A percentile compares a stretch with the other conserved stretches of the same genome.
phyloP scores from a whole-genome alignment of 768 basidiomycete genomes.

The Pholiota conissans region DNA sequence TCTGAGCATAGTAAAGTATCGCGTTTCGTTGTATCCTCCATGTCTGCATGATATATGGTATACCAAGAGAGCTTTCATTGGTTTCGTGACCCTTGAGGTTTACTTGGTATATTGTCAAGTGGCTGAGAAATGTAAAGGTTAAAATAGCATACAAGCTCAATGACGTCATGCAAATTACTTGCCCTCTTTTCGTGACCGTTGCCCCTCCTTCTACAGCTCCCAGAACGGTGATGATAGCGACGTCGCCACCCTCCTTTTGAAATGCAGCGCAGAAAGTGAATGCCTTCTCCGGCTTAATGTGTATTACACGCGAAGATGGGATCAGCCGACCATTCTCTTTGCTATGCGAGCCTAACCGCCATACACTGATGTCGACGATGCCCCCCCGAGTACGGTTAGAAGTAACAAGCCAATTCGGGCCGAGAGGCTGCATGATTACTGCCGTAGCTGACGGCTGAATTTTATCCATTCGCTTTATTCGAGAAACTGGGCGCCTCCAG shows the following conservation, averaged over 20 bases:
- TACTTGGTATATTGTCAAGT: slow-evolving; percentile 14
- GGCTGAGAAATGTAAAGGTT: not conserved
- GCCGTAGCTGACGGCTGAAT: slow-evolving; percentile 40
- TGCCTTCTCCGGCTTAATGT: slow-evolving; percentile 26
- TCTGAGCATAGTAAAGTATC: slow-evolving; percentile 17
- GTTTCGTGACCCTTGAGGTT: slow-evolving; percentile 12
- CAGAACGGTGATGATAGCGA: slow-evolving; percentile 22
- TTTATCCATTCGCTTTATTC: slow-evolving; percentile 34
- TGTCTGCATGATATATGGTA: slow-evolving; percentile 11
- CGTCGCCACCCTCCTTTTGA: slow-evolving; percentile 18
- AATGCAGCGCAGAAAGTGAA: slow-evolving; percentile 35
- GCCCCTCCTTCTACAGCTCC: too few species aligned
- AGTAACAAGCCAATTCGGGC: slow-evolving; percentile 49
- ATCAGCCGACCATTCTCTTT: slow-evolving; percentile 5
- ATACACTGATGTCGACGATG: slow-evolving; percentile 41
- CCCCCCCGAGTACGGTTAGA: slow-evolving; percentile 28
- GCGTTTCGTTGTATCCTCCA: slow-evolving; percentile 15
- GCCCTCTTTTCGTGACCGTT: slow-evolving; percentile 7
- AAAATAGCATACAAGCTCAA: not conserved
- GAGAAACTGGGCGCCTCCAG: slow-evolving; percentile 41
- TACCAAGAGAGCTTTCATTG: not conserved
- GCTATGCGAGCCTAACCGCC: slow-evolving; percentile 29
- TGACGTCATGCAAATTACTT: not conserved
- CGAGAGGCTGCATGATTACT: slow-evolving; percentile 46
- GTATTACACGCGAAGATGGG: slow-evolving; percentile 24